Conservation (phyloP, 179 eudicot genomes). For the Spinacia oleracea region DNA sequence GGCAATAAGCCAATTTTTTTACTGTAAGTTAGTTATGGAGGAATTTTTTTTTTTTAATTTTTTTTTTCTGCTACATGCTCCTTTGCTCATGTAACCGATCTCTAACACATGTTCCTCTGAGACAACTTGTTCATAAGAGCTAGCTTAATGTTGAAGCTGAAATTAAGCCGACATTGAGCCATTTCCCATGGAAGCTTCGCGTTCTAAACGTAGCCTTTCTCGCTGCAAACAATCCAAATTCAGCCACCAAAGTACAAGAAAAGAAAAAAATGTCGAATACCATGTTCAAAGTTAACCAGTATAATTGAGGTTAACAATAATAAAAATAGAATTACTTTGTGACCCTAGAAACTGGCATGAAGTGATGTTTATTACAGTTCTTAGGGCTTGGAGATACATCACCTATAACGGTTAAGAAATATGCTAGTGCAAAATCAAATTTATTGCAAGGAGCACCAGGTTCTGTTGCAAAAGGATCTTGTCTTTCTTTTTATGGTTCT, state of each 20-base stretch:
- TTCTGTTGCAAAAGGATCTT: no score
- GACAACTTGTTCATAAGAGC: neutral
- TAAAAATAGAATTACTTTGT: neutral
- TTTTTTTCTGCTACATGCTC: neutral
- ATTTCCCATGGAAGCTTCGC: slow-evolving; percentile 25
- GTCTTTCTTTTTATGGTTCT: neutral
- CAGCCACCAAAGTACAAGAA: neutral
- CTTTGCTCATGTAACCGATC: neutral
- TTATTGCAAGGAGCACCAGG: neutral
- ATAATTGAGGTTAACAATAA: neutral
- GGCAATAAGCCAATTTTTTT: neutral
- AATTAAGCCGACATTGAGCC: slow-evolving; percentile 22
- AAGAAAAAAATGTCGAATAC: neutral
- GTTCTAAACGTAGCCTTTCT: slow-evolving; percentile 21
- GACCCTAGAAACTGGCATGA: neutral
- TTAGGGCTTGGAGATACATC: neutral
- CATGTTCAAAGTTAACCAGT: neutral
- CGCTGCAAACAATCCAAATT: slow-evolving; percentile 27
- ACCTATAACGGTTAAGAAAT: neutral
- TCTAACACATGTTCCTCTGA: neutral
- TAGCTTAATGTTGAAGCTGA: slow-evolving; percentile 1
- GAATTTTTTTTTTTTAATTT: no score
- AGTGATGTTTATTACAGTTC: neutral
- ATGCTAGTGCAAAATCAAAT: neutral
- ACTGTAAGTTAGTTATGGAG: neutral